Base-by-base conservation (phyloP, 148 eudicot genomes). In the Camellia lanceoleosa region DNA sequence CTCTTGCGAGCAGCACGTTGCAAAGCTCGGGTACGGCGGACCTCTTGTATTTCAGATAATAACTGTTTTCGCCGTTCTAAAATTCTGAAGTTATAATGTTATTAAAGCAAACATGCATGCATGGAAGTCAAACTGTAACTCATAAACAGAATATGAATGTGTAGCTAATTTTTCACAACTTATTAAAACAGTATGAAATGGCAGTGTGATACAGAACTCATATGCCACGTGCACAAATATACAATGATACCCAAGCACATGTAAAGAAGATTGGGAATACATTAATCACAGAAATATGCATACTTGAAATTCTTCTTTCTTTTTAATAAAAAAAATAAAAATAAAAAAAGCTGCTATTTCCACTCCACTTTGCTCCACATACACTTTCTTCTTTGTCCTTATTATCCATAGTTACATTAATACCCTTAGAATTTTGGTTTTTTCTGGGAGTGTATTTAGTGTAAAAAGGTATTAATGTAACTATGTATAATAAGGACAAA, bases 1-100 rank as follows among this genome's bases (percentile, higher is more conserved):
- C 93, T 93, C 87, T 78, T 91, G 46, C 99, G 89, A 68, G 95
- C 88, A 86, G 94, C 93, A 76, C 99, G 99, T 70, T 96, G 99
- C 84, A 92, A 85, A 68, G 95, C 97, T 76, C 99, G 93, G 76
- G 99, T 93, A 60, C 93, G 90, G 56, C 98, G 92, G 66, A 96
- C 98, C 74, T 90, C 98, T 84, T 88, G 85, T 62, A 96, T 92
- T 89, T 96, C 97, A 68, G 88, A 85, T 52, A 92, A 82, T 68
- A 96, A 86, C 76, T 89, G 93, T 73, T 83, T 88, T 80, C 92
- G 84, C 79, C 97, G 85, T 41, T 93, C 97, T 76, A 87, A 69
- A 83, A 96, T 96, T 86, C 99, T 96, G 90, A 75, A 85, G 76
- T 81, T 30, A 54, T 38, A 80, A 79, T 70, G 54, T 69, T 42